Base-by-base conservation (phyloP, 2,329 filamentous ascomycete genomes). In the Monosporascus sp. region DNA sequence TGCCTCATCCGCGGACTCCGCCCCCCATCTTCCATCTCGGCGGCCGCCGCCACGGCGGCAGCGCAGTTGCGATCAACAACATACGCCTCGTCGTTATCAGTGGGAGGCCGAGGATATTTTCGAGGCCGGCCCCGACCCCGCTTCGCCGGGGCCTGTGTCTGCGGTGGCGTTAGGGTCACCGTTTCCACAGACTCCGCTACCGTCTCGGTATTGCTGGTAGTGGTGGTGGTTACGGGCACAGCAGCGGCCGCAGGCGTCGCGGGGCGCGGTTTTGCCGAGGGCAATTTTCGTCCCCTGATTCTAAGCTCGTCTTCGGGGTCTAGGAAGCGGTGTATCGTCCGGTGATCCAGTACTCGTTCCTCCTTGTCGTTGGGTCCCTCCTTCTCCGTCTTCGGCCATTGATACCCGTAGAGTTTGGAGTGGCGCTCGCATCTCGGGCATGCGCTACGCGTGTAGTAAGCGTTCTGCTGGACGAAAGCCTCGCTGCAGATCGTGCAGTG, bases 351-450 rank as follows among this genome's bases (percentile, higher is more conserved):
- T 1, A 96, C 75, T 9, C 84, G 73, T 65, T 85, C 80, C 60
- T 87, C 84, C 53, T 82, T 85, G 66, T 97, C 94, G 20, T 81
- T 70, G 17, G 83, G 83, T 1, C 89, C 89, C 25, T 87, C 84
- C 56, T 80, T 87, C 54, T 96, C 88, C 0, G 94, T 97, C 75
- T 99, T 97, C 6, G 94, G 94, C 94, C 94, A 99, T 53, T 88
- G 79, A 65, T 89, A 97, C 0, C 95, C 95, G 67, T 97, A 99
- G 1, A 99, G 74, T 73, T 96, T 97, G 17, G 89, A 95, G 66
- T 99, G 94, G 0, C 94, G 83, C 72, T 99, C 94, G 69, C 94
- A 99, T 6, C 94, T 84, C 4, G 90, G 92, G 68, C 94, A 99
- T 17, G 90, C 87, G 48, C 88, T 85, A 50, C 87, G 84, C 1